A percentile compares a stretch with the other conserved stretches of the same genome.
These are phyloP conservation scores for Ilyonectria destructans DNA, from an alignment of 2,329 filamentous ascomycete genomes.

Conservation along the genomic window DNA sequence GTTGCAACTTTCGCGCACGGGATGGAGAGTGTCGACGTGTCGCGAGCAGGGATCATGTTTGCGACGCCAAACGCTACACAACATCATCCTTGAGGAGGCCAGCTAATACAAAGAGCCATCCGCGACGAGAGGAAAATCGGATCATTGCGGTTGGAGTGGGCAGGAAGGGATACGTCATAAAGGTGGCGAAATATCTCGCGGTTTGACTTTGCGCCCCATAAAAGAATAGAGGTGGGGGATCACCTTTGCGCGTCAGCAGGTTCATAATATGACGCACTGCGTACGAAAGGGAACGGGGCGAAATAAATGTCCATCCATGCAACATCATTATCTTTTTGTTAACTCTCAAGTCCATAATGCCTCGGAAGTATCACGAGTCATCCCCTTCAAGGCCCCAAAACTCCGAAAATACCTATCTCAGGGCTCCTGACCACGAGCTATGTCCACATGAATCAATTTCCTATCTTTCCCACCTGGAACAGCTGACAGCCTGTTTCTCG, in stretches of 20 bases:
- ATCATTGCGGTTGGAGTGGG: too few species aligned
- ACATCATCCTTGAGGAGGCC: too few species aligned
- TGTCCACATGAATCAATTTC: conserved; percentile 12
- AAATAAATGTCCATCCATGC: conserved; percentile 3
- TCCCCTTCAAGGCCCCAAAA: conserved; percentile 9
- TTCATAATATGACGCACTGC: not conserved
- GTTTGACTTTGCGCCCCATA: not conserved
- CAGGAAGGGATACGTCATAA: not conserved
- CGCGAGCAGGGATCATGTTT: too few species aligned
- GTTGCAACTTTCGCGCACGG: too few species aligned
- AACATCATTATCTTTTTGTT: conserved; percentile 1
- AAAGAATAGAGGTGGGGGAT: conserved; percentile 1
- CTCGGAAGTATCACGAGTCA: conserved; percentile 5
- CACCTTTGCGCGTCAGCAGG: conserved; percentile 1
- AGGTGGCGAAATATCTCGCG: conserved; percentile 5
- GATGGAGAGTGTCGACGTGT: too few species aligned
- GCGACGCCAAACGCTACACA: too few species aligned
- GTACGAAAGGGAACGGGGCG: not conserved
- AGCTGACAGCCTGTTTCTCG: conserved; percentile 7
- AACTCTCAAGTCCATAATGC: conserved; percentile 5
- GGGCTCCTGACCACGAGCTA: conserved; percentile 7
- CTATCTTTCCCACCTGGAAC: conserved; percentile 10
- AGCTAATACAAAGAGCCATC: too few species aligned
- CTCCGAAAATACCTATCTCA: conserved; percentile 1
- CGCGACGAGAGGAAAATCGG: too few species aligned